phyloP scores from a whole-genome alignment of 352 stramenopile genomes.

The Phytopythium litorale region DNA sequence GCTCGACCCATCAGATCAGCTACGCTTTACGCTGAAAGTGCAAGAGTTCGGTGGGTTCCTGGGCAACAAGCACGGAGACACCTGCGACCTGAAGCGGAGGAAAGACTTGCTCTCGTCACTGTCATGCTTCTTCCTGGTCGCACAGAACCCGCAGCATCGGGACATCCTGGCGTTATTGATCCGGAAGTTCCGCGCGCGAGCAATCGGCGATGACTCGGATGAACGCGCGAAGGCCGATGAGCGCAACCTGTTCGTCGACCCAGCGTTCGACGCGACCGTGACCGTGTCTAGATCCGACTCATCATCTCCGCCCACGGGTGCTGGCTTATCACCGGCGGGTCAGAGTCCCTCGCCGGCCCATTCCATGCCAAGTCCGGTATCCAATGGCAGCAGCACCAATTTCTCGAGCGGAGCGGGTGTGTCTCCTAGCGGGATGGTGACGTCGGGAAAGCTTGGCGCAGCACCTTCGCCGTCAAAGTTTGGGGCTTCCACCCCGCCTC shows the following conservation, averaged over 20 bases:
- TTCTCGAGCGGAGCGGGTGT: not conserved
- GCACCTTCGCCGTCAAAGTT: not conserved
- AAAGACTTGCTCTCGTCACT: conserved; percentile 33
- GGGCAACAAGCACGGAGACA: conserved; percentile 50
- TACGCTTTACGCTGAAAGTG: conserved; percentile 75
- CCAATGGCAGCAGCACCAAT: not conserved
- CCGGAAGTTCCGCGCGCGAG: conserved; percentile 61
- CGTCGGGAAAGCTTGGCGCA: not conserved
- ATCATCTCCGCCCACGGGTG: conserved; percentile 4
- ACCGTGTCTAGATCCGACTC: not conserved
- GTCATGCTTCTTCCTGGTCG: conserved; percentile 75
- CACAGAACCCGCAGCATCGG: conserved; percentile 73
- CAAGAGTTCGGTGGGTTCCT: conserved; percentile 73
- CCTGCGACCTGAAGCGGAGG: conserved; percentile 53
- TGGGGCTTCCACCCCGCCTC: not conserved
- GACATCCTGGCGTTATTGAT: conserved; percentile 74
- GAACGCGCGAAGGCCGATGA: conserved; percentile 55
- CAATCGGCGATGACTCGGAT: conserved; percentile 45
- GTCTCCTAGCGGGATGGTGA: not conserved
- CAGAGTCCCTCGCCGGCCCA: conserved; percentile 1
- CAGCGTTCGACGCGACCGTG: conserved; percentile 29
- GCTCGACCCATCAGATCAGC: conserved; percentile 55
- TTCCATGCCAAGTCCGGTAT: not conserved
- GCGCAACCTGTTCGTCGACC: conserved; percentile 67
- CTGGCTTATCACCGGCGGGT: conserved; percentile 1